Evolutionary conservation across 306 rosid genomes (phyloP).

Genomic region (Hippophae gyantsensis): DNA sequence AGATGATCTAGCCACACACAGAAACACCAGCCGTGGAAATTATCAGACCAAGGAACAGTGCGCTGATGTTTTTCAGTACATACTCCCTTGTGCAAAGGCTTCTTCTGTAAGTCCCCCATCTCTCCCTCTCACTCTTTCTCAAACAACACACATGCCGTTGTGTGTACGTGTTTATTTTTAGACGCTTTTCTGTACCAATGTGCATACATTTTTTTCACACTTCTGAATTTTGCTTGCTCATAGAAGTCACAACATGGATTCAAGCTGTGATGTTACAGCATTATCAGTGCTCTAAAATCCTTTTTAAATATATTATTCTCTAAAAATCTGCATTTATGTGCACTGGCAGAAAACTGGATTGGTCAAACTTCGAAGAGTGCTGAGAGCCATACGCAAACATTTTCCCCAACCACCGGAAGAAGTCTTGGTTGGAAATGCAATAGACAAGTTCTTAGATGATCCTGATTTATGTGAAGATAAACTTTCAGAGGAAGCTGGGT

Average conservation of each 20-base stretch:
- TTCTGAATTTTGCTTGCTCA: slow-evolving; percentile 12
- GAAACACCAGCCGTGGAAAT: slow-evolving; percentile 90
- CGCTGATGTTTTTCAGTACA: slow-evolving; percentile 89
- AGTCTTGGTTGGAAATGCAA: slow-evolving; percentile 66
- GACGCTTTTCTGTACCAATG: slow-evolving; percentile 1
- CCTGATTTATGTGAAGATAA: slow-evolving; percentile 76
- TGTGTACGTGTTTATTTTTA: not conserved
- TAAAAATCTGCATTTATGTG: slow-evolving; percentile 18
- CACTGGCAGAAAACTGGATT: slow-evolving; percentile 72
- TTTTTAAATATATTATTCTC: slow-evolving; percentile 12
- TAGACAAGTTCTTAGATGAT: slow-evolving; percentile 86
- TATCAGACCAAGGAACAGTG: slow-evolving; percentile 95
- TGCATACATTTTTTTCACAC: not conserved
- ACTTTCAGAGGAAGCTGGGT: slow-evolving; percentile 95
- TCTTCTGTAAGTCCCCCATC: slow-evolving; percentile 69
- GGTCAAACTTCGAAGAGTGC: slow-evolving; percentile 85
- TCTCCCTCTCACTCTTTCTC: not conserved
- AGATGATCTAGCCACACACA: slow-evolving; percentile 78
- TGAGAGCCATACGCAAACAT: slow-evolving; percentile 89
- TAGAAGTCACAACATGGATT: slow-evolving; percentile 2
- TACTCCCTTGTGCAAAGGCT: slow-evolving; percentile 93
- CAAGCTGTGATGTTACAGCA: not conserved
- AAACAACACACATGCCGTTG: too few relatives aligned
- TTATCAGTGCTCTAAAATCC: slow-evolving; percentile 9
- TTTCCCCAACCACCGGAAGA: slow-evolving; percentile 88